phyloP scores from a whole-genome alignment of 768 basidiomycete genomes.

The Pleurotus tuoliensis region DNA sequence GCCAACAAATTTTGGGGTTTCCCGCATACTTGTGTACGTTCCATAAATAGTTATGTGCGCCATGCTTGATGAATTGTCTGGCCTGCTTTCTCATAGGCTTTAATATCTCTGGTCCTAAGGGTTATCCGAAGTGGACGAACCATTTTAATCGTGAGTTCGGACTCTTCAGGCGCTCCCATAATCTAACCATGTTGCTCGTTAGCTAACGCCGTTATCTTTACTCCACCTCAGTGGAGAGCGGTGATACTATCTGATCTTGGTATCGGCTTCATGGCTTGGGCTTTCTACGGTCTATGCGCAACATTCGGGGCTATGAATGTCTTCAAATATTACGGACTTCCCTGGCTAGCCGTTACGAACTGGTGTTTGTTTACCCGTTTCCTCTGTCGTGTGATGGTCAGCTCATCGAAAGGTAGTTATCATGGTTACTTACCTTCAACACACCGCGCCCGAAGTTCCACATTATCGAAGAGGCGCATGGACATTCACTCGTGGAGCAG shows the following conservation, averaged over 20 bases:
- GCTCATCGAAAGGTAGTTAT: slow-evolving; percentile 19
- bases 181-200: no score
- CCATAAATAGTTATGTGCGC: neutral
- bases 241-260: neutral
- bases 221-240: neutral
- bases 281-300: neutral
- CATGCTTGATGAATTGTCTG: slow-evolving; percentile 9
- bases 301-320: neutral
- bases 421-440: slow-evolving; percentile 56
- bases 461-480: slow-evolving; percentile 56
- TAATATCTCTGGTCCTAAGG: slow-evolving; percentile 34
- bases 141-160: slow-evolving; percentile 30
- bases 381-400: neutral
- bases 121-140: slow-evolving; percentile 35
- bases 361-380: neutral
- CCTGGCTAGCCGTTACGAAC: neutral
- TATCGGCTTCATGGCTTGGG: neutral
- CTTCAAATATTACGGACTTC: neutral
- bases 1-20: slow-evolving; percentile 39
- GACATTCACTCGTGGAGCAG: slow-evolving; percentile 61
- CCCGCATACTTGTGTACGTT: slow-evolving; percentile 38
- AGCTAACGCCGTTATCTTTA: neutral
- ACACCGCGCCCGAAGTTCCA: slow-evolving; percentile 53
- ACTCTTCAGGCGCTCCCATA: no score
- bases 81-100: slow-evolving; percentile 22